phyloP scores from a whole-genome alignment of 805 yeast genomes.

The Monosporozyma aerobia region DNA sequence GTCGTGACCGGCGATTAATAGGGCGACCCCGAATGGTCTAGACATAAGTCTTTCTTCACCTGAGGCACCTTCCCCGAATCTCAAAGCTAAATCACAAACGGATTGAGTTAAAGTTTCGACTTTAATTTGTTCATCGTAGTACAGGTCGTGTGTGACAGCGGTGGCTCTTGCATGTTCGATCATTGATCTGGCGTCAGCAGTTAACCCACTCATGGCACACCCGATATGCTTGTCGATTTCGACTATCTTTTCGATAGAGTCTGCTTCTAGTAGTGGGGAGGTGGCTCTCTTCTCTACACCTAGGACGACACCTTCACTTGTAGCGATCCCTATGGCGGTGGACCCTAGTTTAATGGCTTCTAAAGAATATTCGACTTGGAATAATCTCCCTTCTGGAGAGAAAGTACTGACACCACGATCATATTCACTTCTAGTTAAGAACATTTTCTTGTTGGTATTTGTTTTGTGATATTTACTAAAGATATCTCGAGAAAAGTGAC shows the following conservation, averaged over 20 bases:
- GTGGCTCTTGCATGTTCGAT: slow-evolving; percentile 95
- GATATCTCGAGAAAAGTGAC: neutral
- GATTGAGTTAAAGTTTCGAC: slow-evolving; percentile 93
- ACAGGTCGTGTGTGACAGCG: slow-evolving; percentile 76
- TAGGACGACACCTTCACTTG: slow-evolving; percentile 89
- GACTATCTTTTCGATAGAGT: slow-evolving; percentile 90
- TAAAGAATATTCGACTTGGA: slow-evolving; percentile 94
- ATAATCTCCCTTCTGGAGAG: slow-evolving; percentile 96
- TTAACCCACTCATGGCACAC: slow-evolving; percentile 97
- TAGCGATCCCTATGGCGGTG: slow-evolving; percentile 94
- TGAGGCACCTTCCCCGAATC: slow-evolving; percentile 95
- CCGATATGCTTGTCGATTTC: slow-evolving; percentile 93
- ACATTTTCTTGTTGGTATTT: slow-evolving; percentile 42
- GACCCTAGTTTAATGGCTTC: slow-evolving; percentile 90
- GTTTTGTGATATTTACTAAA: neutral
- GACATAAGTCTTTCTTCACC: slow-evolving; percentile 91
- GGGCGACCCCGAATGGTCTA: slow-evolving; percentile 97
- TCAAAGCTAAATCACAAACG: slow-evolving; percentile 90
- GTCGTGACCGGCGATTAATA: slow-evolving; percentile 90
- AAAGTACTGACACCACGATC: slow-evolving; percentile 98
- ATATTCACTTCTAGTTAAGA: slow-evolving; percentile 97
- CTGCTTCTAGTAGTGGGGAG: slow-evolving; percentile 79
- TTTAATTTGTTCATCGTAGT: slow-evolving; percentile 85
- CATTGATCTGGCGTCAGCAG: slow-evolving; percentile 98
- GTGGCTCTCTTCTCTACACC: slow-evolving; percentile 98